Conservation (phyloP, 495 filamentous ascomycete genomes). For the Aspergillus leporis region DNA sequence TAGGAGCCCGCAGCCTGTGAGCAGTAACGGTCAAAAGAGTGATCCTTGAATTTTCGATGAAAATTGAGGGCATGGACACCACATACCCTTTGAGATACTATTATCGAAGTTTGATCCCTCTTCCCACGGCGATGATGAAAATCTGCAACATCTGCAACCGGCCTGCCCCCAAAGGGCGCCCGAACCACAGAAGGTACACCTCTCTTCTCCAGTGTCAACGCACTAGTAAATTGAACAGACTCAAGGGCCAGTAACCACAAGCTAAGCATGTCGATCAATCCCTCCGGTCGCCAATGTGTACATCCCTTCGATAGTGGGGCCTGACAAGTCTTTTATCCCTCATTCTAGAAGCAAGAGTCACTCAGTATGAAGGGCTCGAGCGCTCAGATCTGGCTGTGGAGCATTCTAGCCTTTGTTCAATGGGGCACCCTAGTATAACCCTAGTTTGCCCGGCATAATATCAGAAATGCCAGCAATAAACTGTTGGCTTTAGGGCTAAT, state of each 20-base stretch:
- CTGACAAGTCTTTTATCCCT: not conserved
- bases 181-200: not conserved
- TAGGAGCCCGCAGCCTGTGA: not conserved
- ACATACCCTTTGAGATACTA: not conserved
- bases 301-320: not conserved
- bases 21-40: not conserved
- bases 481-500: not conserved
- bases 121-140: not conserved
- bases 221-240: not conserved
- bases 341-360: not conserved
- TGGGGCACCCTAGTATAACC: not conserved
- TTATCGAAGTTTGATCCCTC: not conserved
- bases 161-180: not conserved
- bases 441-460: too few species aligned
- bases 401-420: not conserved
- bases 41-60: not conserved
- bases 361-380: too few species aligned
- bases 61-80: not conserved
- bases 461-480: not conserved
- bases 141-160: not conserved
- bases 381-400: too few species aligned
- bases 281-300: not conserved
- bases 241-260: not conserved
- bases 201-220: not conserved
- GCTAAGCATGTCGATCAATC: slow-evolving; percentile 10